Evolutionary conservation across 2,329 filamentous ascomycete species (phyloP).

Genomic region (Fusarium brevicatenulatum): DNA sequence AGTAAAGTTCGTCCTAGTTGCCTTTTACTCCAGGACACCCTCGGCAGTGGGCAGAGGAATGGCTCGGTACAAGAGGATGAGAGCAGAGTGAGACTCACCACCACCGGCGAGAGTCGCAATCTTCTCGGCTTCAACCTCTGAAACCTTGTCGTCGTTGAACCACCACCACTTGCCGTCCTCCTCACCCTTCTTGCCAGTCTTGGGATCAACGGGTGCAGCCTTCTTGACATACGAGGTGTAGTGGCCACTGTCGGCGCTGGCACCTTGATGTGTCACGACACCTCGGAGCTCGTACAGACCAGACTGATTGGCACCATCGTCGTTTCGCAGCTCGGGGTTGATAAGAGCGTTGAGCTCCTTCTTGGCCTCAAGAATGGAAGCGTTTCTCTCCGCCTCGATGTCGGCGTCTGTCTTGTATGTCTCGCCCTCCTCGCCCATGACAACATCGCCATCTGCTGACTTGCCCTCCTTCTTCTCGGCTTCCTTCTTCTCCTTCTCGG

Average conservation of each 20-base stretch:
- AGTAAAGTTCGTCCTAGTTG: neutral
- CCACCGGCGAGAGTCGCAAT: constrained; percentile 91
- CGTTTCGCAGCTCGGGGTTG: constrained; percentile 76
- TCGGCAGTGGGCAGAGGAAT: constrained; percentile 73
- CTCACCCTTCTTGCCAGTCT: constrained; percentile 79
- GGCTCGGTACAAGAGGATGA: constrained; percentile 82
- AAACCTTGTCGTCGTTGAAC: constrained; percentile 99
- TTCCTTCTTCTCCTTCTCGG: constrained; percentile 63
- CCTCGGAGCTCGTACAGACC: constrained; percentile 95
- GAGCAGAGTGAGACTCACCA: constrained; percentile 84
- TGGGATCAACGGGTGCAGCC: constrained; percentile 74
- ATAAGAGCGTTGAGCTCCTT: constrained; percentile 86
- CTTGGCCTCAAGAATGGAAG: constrained; percentile 80
- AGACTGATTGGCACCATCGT: constrained; percentile 89
- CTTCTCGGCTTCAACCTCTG: constrained; percentile 90
- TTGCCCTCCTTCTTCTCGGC: constrained; percentile 61
- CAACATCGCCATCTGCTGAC: constrained; percentile 70
- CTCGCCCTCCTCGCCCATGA: constrained; percentile 69
- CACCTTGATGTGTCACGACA: constrained; percentile 95
- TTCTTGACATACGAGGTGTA: constrained; percentile 99
- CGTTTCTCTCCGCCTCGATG: constrained; percentile 85
- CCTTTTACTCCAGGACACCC: constrained; percentile 48
- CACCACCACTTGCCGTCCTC: constrained; percentile 99
- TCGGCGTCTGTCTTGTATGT: constrained; percentile 94
- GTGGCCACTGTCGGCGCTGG: constrained; percentile 95